Evolutionary conservation across 23 red algal species (phyloP).

Genomic region (Agarophyton chilense): DNA sequence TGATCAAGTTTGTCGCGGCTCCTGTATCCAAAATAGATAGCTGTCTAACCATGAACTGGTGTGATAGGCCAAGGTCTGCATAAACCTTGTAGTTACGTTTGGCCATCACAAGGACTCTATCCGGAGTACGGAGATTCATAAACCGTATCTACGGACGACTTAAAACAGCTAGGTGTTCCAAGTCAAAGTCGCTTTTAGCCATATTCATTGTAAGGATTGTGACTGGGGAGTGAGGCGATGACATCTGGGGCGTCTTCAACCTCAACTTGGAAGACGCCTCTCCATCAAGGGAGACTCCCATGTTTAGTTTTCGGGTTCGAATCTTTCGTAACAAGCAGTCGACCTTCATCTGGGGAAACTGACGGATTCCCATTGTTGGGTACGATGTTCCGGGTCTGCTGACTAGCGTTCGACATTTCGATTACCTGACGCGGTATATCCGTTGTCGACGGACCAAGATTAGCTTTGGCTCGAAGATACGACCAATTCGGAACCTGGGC

Average conservation of each 20-base stretch:
- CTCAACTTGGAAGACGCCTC: neutral
- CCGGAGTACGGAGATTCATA: neutral
- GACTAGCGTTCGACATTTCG: no score
- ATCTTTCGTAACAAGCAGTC: neutral
- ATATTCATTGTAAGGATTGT: slow-evolving; percentile 18
- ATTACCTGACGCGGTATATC: no score
- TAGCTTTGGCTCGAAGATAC: neutral
- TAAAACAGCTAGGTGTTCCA: neutral
- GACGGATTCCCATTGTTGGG: no score
- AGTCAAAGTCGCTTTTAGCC: neutral
- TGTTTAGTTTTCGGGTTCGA: neutral
- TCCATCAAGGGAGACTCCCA: neutral
- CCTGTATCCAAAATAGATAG: slow-evolving; percentile 1
- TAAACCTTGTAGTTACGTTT: slow-evolving; percentile 7
- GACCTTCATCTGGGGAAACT: no score
- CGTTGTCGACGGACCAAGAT: no score
- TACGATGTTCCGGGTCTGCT: no score
- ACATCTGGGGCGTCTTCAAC: neutral
- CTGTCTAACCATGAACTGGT: neutral
- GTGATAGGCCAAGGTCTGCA: neutral
- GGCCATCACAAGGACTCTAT: slow-evolving; percentile 10
- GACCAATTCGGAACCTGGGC: neutral
- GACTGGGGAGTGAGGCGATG: neutral
- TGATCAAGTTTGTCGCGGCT: slow-evolving; percentile 4
- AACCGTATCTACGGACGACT: slow-evolving; percentile 21